phyloP scores from a whole-genome alignment of 2,329 filamentous ascomycete species.

The Parastagonospora nodorum region DNA sequence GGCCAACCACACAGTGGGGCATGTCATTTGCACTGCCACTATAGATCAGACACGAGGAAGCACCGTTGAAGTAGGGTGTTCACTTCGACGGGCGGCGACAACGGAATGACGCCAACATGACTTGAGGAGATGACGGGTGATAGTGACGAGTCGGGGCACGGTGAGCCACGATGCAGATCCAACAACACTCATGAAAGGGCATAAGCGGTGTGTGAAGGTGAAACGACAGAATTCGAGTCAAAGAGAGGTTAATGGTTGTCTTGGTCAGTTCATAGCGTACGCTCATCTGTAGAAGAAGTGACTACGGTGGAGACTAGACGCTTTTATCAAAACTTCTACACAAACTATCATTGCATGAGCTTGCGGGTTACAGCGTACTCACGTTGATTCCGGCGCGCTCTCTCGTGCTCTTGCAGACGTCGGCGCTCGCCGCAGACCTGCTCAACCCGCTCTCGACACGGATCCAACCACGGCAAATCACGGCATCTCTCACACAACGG shows the following conservation, averaged over 20 bases:
- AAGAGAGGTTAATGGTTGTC: background rate
- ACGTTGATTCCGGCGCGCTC: too few species aligned
- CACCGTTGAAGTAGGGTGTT: background rate
- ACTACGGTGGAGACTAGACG: too few species aligned
- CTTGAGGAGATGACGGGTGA: background rate
- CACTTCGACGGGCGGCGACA: background rate
- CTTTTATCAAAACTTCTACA: too few species aligned
- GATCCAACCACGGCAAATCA: too few species aligned
- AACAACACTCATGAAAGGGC: background rate
- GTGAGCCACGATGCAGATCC: background rate
- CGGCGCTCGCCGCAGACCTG: too few species aligned
- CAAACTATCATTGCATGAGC: too few species aligned
- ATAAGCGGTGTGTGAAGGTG: background rate
- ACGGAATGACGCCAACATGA: background rate
- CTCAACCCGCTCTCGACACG: too few species aligned
- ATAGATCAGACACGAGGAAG: background rate
- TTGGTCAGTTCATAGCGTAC: too few species aligned
- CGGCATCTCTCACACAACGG: too few species aligned
- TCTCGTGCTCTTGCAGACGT: too few species aligned
- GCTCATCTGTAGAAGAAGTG: background rate
- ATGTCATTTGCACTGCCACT: slow-evolving; percentile 4
- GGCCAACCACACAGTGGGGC: slow-evolving; percentile 3
- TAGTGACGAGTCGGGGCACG: background rate
- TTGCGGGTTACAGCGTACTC: too few species aligned
- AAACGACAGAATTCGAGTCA: background rate